A percentile compares a stretch with the other conserved stretches of the same genome.
phyloP scores from a whole-genome alignment of 2,329 filamentous ascomycete genomes.

The Chlorencoelia australis region DNA sequence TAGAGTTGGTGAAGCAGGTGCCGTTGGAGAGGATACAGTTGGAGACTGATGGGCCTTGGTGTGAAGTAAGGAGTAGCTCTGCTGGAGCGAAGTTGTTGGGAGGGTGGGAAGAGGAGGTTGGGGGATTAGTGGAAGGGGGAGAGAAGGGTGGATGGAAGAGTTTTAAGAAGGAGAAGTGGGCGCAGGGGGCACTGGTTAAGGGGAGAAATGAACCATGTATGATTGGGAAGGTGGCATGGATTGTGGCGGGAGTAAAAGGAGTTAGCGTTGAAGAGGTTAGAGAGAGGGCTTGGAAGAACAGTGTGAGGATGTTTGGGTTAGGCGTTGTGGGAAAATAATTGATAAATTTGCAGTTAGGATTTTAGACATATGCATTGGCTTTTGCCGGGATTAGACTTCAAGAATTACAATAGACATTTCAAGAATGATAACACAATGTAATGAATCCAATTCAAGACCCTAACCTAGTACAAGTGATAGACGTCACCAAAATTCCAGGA shows the following conservation, averaged over 20 bases:
- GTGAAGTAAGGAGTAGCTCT: conserved; percentile 83
- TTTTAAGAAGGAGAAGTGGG: conserved; percentile 95
- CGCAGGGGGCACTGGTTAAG: conserved; percentile 80
- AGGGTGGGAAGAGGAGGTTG: conserved; percentile 18
- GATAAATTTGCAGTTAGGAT: no score
- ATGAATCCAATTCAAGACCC: no score
- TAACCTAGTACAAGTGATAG: neutral
- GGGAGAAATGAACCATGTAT: conserved; percentile 86
- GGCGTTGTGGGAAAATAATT: no score
- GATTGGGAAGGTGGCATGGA: conserved; percentile 79
- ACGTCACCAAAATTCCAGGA: no score
- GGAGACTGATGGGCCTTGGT: conserved; percentile 97
- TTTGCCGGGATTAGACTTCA: no score
- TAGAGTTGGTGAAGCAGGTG: conserved; percentile 71
- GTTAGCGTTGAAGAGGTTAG: conserved; percentile 71
- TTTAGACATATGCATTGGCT: no score
- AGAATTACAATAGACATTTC: no score
- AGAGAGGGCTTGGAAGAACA: conserved; percentile 79
- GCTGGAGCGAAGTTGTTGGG: conserved; percentile 43
- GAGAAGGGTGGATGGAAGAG: conserved; percentile 51
- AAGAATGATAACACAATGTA: no score
- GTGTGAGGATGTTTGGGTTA: conserved; percentile 67
- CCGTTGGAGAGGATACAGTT: conserved; percentile 76
- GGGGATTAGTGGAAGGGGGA: conserved; percentile 18
- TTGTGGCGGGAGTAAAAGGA: conserved; percentile 78